phyloP scores from a whole-genome alignment of 2,329 filamentous ascomycete species.

The Alternaria solani region DNA sequence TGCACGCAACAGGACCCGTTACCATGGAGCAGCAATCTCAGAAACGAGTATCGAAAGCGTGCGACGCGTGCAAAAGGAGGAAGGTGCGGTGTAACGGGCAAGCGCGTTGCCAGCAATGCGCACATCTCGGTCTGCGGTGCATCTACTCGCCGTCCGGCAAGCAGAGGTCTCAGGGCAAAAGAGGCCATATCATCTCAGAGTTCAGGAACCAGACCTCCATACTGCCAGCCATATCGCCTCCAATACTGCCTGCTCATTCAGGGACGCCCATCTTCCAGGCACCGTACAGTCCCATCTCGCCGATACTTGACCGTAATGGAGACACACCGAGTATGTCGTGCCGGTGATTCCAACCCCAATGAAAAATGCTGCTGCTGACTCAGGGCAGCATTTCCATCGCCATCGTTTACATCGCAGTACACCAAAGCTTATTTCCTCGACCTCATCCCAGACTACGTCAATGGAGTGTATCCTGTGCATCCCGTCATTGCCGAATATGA shows the following conservation, averaged over 20 bases:
- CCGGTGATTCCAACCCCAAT: neutral
- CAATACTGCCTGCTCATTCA: slow-evolving; percentile 36
- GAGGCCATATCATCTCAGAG: slow-evolving; percentile 54
- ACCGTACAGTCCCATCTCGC: slow-evolving; percentile 22
- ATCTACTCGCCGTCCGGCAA: slow-evolving; percentile 53
- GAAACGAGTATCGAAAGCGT: slow-evolving; percentile 53
- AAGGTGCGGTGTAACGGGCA: slow-evolving; percentile 60
- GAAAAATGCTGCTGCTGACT: slow-evolving; percentile 15
- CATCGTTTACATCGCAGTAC: slow-evolving; percentile 29
- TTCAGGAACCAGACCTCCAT: slow-evolving; percentile 47
- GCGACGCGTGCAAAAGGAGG: slow-evolving; percentile 57
- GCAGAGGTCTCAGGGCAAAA: slow-evolving; percentile 49
- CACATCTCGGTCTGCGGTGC: slow-evolving; percentile 55
- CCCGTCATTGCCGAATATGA: slow-evolving; percentile 57
- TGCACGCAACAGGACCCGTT: slow-evolving; percentile 31
- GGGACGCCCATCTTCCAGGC: slow-evolving; percentile 17
- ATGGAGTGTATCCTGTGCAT: slow-evolving; percentile 58
- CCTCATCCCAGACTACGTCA: slow-evolving; percentile 56
- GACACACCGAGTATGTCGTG: slow-evolving; percentile 31
- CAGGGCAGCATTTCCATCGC: slow-evolving; percentile 25
- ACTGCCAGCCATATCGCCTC: slow-evolving; percentile 28
- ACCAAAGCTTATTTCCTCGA: slow-evolving; percentile 51
- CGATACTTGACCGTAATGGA: slow-evolving; percentile 24
- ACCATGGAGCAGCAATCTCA: slow-evolving; percentile 37
- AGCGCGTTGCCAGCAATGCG: slow-evolving; percentile 52